Evolutionary conservation across 495 filamentous ascomycete genomes (phyloP).

Genomic region (Penicillium flavigenum): DNA sequence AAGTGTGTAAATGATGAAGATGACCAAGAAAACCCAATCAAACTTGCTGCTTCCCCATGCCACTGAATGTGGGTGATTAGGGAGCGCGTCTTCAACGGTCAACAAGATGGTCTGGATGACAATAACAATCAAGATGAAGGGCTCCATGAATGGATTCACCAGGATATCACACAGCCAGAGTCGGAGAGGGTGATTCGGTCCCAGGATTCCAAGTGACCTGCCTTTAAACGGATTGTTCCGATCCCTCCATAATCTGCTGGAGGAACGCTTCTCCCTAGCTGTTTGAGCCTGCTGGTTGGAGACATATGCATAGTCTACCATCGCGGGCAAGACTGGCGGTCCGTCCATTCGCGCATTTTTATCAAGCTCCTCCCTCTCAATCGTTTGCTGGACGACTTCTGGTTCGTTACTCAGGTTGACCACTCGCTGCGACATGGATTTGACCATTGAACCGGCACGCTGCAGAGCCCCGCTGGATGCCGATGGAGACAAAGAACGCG

Average conservation of each 20-base stretch:
- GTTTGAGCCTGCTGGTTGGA: conserved; percentile 36
- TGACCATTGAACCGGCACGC: conserved; percentile 86
- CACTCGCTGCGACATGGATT: conserved; percentile 95
- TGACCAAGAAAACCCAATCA: conserved; percentile 74
- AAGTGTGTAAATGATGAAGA: conserved; percentile 89
- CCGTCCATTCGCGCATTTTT: conserved; percentile 52
- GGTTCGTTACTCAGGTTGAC: conserved; percentile 94
- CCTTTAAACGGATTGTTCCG: conserved; percentile 82
- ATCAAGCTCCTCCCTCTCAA: conserved; percentile 62
- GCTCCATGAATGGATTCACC: conserved; percentile 85
- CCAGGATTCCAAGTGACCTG: conserved; percentile 80
- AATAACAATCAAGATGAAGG: conserved; percentile 82
- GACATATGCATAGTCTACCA: conserved; percentile 55
- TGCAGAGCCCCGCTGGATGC: conserved; percentile 64
- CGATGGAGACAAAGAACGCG: conserved; percentile 67
- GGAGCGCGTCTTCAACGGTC: conserved; percentile 77
- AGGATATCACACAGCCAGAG: conserved; percentile 78
- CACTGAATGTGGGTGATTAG: conserved; percentile 45
- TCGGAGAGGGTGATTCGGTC: conserved; percentile 72
- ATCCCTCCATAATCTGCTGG: conserved; percentile 44
- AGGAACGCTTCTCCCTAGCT: conserved; percentile 40
- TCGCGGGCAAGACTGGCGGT: conserved; percentile 57
- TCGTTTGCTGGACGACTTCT: conserved; percentile 72
- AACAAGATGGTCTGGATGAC: conserved; percentile 83
- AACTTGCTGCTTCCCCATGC: conserved; percentile 68